These are phyloP conservation scores for Ceriops tagal DNA, from an alignment of 345 rosid genomes.

Conservation along the genomic window DNA sequence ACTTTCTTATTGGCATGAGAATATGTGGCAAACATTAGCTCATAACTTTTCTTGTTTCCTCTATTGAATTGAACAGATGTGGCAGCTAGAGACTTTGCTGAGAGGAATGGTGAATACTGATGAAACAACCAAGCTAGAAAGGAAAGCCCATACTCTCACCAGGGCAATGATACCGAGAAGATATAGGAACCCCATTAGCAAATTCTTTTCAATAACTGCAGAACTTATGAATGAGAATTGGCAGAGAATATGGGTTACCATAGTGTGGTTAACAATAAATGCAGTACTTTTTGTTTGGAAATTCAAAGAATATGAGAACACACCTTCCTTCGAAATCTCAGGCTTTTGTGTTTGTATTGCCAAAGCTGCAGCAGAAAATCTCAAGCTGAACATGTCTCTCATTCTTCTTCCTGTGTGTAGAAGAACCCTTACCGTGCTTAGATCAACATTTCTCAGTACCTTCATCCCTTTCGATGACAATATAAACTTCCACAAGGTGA, in stretches of 20 bases:
- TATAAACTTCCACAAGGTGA: constrained; percentile 74
- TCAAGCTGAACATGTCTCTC: constrained; percentile 89
- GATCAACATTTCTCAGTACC: constrained; percentile 52
- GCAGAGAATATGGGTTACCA: constrained; percentile 60
- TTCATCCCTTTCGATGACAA: constrained; percentile 88
- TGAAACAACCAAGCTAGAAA: constrained; percentile 26
- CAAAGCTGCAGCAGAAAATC: constrained; percentile 82
- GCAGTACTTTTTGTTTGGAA: constrained; percentile 56
- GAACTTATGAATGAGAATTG: constrained; percentile 60
- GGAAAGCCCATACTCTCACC: constrained; percentile 46
- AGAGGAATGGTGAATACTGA: constrained; percentile 65
- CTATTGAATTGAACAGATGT: constrained; percentile 48
- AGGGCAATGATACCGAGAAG: constrained; percentile 75
- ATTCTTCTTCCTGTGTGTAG: constrained; percentile 80
- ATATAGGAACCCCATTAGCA: constrained; percentile 63
- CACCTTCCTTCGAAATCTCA: constrained; percentile 53
- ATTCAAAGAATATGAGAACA: constrained; percentile 26
- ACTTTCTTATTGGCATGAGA: background rate
- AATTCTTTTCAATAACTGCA: constrained; percentile 31
- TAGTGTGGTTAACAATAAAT: constrained; percentile 46
- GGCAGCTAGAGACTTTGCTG: constrained; percentile 84
- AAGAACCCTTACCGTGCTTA: constrained; percentile 60
- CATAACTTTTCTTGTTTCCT: background rate
- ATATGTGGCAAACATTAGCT: background rate
- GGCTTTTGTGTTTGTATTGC: constrained; percentile 80